Base-by-base conservation (phyloP, 164 flowering plant species). In the Cinnamomum micranthum region DNA sequence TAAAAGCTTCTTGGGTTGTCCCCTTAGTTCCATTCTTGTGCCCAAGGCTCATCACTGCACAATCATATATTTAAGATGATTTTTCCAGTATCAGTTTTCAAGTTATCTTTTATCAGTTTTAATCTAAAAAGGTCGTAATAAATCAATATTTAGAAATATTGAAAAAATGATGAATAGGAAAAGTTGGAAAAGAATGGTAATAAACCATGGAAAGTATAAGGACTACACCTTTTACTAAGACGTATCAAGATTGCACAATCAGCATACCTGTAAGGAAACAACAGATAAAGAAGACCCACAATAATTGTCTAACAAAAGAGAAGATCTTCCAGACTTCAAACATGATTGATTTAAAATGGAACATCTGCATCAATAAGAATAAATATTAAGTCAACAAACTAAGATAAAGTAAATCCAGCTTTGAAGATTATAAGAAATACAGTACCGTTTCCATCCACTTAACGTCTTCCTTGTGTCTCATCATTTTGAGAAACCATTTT, bases 401-500 rank as follows among this genome's bases (percentile, higher is more conserved):
- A 20, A 4, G 58, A 69, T 68, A 4, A 72, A 64, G 24, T 41
- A 47, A 24, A 25, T 3, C 31, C 31, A 20, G 50, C 52, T 22
- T 23, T 11, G 23, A 69, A 72, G 79, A 22, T 10, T 23, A 62
- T 20, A 33, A 76, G 69, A 71, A n/a, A 41, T 51, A 31, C 13
- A 65, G 22, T 91, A 95, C 99, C 88, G 99, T 93, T 83, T 95
- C 99, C 98, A 95, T 89, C 99, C 99, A 93, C 80, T 86, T 92
- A 50, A 88, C 77, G 75, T 91, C 97, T 82, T 92, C 92, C n/a
- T 63, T 76, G 84, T 74, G 87, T 78, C 71, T 87, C 85, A 7
- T 82, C 88, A 85, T 72, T 83, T n/a, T 71, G 83, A 77, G 71
- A 66, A 24, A 58, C 85, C 86, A 81, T 87, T 87, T 68, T 81